These are phyloP conservation scores for Neospermospora avenae DNA, from an alignment of 2,329 filamentous ascomycete species.

Conservation along the genomic window DNA sequence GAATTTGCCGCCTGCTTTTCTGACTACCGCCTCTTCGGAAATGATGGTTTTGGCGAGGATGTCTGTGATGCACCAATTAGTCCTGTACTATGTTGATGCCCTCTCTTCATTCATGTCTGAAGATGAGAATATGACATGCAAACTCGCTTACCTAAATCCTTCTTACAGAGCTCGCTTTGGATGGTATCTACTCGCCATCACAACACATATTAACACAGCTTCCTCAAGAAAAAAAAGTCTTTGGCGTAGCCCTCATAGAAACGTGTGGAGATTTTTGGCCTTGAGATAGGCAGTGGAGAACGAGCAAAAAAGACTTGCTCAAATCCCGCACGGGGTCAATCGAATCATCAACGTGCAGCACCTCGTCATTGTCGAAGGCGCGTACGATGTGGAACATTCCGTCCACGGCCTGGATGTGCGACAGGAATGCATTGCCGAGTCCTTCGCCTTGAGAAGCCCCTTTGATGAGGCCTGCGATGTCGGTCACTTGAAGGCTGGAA, in stretches of 20 bases:
- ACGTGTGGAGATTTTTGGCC: too few relatives aligned
- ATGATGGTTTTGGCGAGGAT: conserved; percentile 41
- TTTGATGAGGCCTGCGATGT: conserved; percentile 45
- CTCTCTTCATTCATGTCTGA: neutral
- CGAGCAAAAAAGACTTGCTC: conserved; percentile 32
- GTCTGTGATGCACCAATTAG: conserved; percentile 29
- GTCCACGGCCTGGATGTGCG: conserved; percentile 45
- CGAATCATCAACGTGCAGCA: conserved; percentile 46
- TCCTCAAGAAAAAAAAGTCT: neutral
- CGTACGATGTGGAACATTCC: conserved; percentile 46
- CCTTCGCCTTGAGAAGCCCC: conserved; percentile 44
- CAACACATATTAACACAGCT: conserved; percentile 13
- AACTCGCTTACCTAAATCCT: conserved; percentile 36
- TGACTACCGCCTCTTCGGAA: conserved; percentile 40
- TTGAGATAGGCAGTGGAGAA: neutral
- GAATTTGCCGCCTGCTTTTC: conserved; percentile 44
- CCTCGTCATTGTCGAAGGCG: conserved; percentile 45
- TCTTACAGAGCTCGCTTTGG: conserved; percentile 42
- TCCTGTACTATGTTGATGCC: neutral
- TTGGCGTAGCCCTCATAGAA: neutral
- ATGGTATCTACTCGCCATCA: conserved; percentile 35
- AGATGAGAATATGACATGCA: neutral
- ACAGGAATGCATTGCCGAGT: conserved; percentile 45
- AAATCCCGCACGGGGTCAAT: conserved; percentile 44
- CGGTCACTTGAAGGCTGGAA: conserved; percentile 41